Evolutionary conservation across 2,329 filamentous ascomycete species (phyloP).

Genomic region (Xylariaceae sp.): DNA sequence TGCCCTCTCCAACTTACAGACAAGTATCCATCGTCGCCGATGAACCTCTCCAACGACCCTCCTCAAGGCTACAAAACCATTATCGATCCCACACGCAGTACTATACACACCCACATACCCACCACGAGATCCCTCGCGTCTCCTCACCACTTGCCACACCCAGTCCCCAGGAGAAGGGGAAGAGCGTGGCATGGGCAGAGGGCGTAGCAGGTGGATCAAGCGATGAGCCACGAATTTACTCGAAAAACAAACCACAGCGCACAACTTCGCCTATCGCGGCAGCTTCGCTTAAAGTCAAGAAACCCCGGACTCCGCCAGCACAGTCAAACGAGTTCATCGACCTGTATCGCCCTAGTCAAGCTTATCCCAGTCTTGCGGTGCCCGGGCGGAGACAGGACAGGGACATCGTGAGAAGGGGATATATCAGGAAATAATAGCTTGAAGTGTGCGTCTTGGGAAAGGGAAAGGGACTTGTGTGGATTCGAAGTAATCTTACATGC

Average conservation of each 20-base stretch:
- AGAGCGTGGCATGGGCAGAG: conserved; percentile 14
- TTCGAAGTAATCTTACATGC: too few species aligned
- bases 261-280: conserved; percentile 2
- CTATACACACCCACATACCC: neutral
- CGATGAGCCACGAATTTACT: conserved; percentile 1
- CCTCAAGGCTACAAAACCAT: conserved; percentile 26
- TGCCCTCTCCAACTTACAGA: conserved; percentile 17
- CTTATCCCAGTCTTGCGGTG: conserved; percentile 11
- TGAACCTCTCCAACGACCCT: conserved; percentile 41
- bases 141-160: neutral
- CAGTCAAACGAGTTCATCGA: conserved; percentile 26
- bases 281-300: neutral
- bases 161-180: conserved; percentile 3
- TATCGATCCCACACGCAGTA: neutral
- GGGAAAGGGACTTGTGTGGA: too few species aligned
- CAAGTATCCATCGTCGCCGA: conserved; percentile 34
- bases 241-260: neutral
- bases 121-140: neutral
- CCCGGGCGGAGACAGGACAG: conserved; percentile 1
- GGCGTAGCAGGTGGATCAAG: conserved; percentile 3
- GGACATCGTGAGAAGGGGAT: neutral
- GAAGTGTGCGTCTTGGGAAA: too few species aligned
- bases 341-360: conserved; percentile 14
- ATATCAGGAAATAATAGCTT: too few species aligned
- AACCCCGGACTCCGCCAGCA: conserved; percentile 21